These are phyloP conservation scores for Fusarium sp. DNA, from an alignment of 2,329 filamentous ascomycete species.

Conservation along the genomic window DNA sequence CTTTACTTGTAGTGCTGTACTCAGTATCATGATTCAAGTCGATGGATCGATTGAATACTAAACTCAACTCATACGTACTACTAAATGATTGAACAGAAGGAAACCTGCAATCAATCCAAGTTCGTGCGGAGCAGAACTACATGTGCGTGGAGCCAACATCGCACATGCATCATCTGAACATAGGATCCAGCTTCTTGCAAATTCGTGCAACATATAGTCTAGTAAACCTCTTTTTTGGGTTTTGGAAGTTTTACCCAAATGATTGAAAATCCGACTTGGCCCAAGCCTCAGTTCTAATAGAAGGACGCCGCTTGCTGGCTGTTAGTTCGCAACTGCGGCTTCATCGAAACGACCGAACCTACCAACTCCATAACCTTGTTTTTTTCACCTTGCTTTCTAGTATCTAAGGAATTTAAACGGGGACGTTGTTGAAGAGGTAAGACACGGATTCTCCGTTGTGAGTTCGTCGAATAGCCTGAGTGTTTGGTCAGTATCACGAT, in stretches of 20 bases:
- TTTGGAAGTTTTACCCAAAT: slow-evolving; percentile 27
- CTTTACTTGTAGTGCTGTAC: background rate
- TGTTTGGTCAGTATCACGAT: slow-evolving; percentile 6
- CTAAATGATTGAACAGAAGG: slow-evolving; percentile 3
- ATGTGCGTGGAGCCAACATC: background rate
- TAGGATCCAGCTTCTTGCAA: slow-evolving; percentile 1
- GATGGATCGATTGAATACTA: slow-evolving; percentile 1
- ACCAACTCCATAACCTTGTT: slow-evolving; percentile 39
- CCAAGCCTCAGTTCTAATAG: slow-evolving; percentile 31
- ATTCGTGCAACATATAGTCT: slow-evolving; percentile 12
- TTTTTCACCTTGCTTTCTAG: slow-evolving; percentile 13
- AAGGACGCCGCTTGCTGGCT: slow-evolving; percentile 29
- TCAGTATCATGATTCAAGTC: background rate
- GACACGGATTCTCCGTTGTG: slow-evolving; percentile 73
- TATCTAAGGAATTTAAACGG: slow-evolving; percentile 48
- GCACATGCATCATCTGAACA: background rate
- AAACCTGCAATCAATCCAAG: background rate
- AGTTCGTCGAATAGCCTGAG: slow-evolving; percentile 71
- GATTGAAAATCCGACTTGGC: slow-evolving; percentile 19
- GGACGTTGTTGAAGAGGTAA: slow-evolving; percentile 73
- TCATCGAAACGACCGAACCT: slow-evolving; percentile 10
- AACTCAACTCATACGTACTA: background rate
- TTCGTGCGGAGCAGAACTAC: slow-evolving; percentile 3
- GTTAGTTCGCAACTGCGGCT: slow-evolving; percentile 20
- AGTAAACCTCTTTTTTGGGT: slow-evolving; percentile 19